Conservation (phyloP, 2,329 filamentous ascomycete species). For the Trichoderma atroviride region DNA sequence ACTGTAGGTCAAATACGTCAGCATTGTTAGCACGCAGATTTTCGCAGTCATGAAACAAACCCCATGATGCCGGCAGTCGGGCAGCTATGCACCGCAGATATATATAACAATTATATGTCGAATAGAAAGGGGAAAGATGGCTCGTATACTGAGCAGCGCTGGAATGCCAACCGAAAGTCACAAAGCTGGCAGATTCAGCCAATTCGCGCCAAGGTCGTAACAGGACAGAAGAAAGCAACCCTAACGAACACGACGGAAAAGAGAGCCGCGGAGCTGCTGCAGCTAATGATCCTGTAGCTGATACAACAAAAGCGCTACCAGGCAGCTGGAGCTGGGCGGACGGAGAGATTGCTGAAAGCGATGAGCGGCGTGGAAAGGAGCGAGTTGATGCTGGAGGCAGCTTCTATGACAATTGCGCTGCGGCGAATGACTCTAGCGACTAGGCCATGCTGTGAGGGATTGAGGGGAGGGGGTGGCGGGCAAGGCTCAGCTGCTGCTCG, state of each 20-base stretch:
- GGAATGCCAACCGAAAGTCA: neutral
- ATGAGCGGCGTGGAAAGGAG: neutral
- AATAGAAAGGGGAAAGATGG: slow-evolving; percentile 1
- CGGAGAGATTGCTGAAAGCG: neutral
- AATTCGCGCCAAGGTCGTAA: neutral
- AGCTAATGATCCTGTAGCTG: slow-evolving; percentile 12
- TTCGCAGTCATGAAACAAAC: slow-evolving; percentile 29
- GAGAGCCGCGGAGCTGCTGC: neutral
- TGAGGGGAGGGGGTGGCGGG: slow-evolving; percentile 18
- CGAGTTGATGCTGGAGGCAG: slow-evolving; percentile 3
- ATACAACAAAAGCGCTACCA: neutral
- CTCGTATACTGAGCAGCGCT: neutral
- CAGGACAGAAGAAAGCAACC: slow-evolving; percentile 13
- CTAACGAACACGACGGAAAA: slow-evolving; percentile 13
- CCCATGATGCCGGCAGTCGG: slow-evolving; percentile 35
- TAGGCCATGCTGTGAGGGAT: slow-evolving; percentile 1
- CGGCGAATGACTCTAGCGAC: slow-evolving; percentile 8
- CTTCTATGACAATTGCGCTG: slow-evolving; percentile 14
- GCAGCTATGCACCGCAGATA: neutral
- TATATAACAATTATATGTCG: slow-evolving; percentile 3
- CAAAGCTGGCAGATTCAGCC: slow-evolving; percentile 12
- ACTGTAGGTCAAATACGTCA: slow-evolving; percentile 42
- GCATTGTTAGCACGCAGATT: slow-evolving; percentile 25
- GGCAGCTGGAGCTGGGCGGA: slow-evolving; percentile 2
- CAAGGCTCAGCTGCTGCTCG: slow-evolving; percentile 9